Percentiles rank a stretch among this genome's conserved stretches.
phyloP scores from a whole-genome alignment of 371 early-diverging fungal genomes.

The Mucor velutinosus region DNA sequence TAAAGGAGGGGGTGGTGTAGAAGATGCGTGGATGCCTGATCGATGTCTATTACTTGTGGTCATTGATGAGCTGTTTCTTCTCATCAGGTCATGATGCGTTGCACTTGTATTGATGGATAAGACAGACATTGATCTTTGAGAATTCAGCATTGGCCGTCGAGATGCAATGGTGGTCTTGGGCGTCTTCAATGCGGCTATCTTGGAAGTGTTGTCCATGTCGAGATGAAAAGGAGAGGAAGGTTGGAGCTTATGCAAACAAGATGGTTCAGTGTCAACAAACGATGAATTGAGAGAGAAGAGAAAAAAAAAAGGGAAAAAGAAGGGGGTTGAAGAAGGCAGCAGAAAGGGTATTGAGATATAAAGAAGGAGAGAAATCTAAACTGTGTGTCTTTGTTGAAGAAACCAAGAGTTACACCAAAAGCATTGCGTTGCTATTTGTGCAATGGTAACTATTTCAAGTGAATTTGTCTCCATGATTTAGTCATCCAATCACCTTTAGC shows the following conservation, averaged over 20 bases:
- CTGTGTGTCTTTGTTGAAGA: not conserved
- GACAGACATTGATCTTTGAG: conserved; percentile 15
- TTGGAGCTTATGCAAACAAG: not conserved
- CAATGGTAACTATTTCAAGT: not conserved
- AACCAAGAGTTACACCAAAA: not conserved
- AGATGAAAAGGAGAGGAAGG: not conserved
- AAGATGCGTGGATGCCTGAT: not conserved
- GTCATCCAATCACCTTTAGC: not conserved
- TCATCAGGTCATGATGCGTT: conserved; percentile 13
- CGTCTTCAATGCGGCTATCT: conserved; percentile 4
- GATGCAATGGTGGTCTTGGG: conserved; percentile 25
- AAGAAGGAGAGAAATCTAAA: not conserved
- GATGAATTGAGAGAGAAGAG: conserved; percentile 5
- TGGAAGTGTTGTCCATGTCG: not conserved
- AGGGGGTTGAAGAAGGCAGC: not conserved
- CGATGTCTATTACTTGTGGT: not conserved
- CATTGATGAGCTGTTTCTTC: conserved; percentile 13
- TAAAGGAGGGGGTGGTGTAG: conserved; percentile 7
- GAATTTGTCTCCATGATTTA: not conserved
- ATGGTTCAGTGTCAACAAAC: not conserved
- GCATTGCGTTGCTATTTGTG: not conserved
- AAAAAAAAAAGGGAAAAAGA: not conserved
- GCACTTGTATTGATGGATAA: conserved; percentile 25
- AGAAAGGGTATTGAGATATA: not conserved
- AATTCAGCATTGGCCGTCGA: conserved; percentile 12